Evolutionary conservation across 2,329 filamentous ascomycete genomes (phyloP).

Genomic region (Emergomyces pasteurianus): DNA sequence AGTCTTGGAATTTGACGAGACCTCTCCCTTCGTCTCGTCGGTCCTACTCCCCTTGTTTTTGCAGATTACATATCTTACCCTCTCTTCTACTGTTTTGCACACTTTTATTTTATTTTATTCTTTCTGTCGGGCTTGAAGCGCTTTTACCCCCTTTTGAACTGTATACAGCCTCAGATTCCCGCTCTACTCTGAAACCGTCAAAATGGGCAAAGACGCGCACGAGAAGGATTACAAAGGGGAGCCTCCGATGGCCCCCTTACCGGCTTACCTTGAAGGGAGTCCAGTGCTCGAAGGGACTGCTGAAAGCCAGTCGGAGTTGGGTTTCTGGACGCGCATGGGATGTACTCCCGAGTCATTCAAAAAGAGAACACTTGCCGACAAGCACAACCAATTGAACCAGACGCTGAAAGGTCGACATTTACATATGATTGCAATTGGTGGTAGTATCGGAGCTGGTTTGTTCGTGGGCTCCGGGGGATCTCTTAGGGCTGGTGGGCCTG

Average conservation of each 20-base stretch:
- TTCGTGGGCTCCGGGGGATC: conserved; percentile 30
- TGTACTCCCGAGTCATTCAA: conserved; percentile 29
- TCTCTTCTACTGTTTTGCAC: not conserved
- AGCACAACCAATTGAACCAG: conserved; percentile 17
- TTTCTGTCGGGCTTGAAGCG: not conserved
- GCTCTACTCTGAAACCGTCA: not conserved
- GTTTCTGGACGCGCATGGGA: conserved; percentile 30
- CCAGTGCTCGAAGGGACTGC: not conserved
- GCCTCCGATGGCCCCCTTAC: conserved; percentile 1
- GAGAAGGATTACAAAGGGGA: not conserved
- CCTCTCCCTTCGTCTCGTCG: not conserved
- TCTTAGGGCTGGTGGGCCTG: conserved; percentile 27
- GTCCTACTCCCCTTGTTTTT: not conserved
- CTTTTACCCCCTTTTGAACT: not conserved
- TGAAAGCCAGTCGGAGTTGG: conserved; percentile 5
- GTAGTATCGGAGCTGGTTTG: conserved; percentile 22
- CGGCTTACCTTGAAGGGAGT: conserved; percentile 3
- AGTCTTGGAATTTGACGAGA: not conserved
- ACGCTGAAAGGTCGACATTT: conserved; percentile 23
- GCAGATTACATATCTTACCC: not conserved
- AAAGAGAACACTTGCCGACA: conserved; percentile 15
- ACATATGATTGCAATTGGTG: conserved; percentile 31
- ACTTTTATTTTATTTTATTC: not conserved
- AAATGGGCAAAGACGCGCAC: conserved; percentile 6
- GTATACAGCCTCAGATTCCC: not conserved